These are phyloP conservation scores for Apiospora arundinis DNA, from an alignment of 2,329 filamentous ascomycete species.

Conservation along the genomic window DNA sequence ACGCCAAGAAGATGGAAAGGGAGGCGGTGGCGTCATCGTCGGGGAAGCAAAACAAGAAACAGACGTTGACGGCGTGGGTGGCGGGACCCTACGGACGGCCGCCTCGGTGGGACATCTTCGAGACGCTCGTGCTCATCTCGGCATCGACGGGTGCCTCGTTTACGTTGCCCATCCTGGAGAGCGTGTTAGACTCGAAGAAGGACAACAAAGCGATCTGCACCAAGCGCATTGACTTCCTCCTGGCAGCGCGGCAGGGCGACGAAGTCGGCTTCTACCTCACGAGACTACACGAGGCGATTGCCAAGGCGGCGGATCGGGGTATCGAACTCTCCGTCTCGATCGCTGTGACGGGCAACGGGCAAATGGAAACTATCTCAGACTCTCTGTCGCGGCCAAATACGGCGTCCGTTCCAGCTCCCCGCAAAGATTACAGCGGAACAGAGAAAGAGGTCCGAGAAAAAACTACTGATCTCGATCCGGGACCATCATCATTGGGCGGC, in stretches of 20 bases:
- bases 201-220: constrained; percentile 49
- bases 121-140: constrained; percentile 65
- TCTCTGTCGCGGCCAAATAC: constrained; percentile 19
- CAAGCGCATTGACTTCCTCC: constrained; percentile 58
- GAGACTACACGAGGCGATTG: constrained; percentile 53
- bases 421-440: constrained; percentile 14
- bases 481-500: constrained; percentile 10
- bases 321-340: constrained; percentile 60
- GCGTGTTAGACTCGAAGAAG: constrained; percentile 49
- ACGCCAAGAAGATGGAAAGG: constrained; percentile 45
- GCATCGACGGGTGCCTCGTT: constrained; percentile 70
- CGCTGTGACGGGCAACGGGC: constrained; percentile 54
- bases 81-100: constrained; percentile 63
- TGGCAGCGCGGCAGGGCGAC: constrained; percentile 57
- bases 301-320: constrained; percentile 49
- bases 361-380: constrained; percentile 31
- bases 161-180: constrained; percentile 64
- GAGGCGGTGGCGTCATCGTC: constrained; percentile 28
- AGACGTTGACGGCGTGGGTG: constrained; percentile 54
- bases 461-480: background rate
- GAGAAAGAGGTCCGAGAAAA: constrained; percentile 25
- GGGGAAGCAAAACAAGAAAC: constrained; percentile 33
- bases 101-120: constrained; percentile 63
- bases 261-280: constrained; percentile 63
- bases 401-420: constrained; percentile 23